A percentile compares a stretch with the other conserved stretches of the same genome.
phyloP scores from a whole-genome alignment of 352 stramenopile genomes.

The Globisporangium sylvaticum region DNA sequence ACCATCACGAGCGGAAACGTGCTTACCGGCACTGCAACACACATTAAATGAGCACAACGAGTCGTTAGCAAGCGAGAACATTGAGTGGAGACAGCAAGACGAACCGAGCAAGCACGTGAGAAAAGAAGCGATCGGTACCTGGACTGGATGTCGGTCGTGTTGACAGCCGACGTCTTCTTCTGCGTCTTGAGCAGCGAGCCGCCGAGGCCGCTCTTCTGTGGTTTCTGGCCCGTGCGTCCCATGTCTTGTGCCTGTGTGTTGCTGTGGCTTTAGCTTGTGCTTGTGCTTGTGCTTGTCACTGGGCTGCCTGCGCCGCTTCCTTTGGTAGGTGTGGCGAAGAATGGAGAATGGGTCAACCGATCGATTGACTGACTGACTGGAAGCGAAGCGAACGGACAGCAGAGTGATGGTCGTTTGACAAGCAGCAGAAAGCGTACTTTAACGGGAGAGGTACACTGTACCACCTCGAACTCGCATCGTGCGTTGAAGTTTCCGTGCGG shows the following conservation, averaged over 20 bases:
- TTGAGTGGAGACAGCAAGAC: background rate
- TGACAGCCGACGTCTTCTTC: constrained; percentile 66
- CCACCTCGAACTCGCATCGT: background rate
- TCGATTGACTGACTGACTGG: constrained; percentile 2
- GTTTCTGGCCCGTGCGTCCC: constrained; percentile 70
- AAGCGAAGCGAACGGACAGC: constrained; percentile 6
- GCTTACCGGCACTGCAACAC: constrained; percentile 57
- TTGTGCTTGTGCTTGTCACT: background rate
- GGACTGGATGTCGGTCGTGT: constrained; percentile 69
- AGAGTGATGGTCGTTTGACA: constrained; percentile 7
- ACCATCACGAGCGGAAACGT: constrained; percentile 79
- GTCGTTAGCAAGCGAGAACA: background rate
- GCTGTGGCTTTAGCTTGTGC: background rate
- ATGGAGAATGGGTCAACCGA: constrained; percentile 8
- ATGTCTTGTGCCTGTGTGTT: constrained; percentile 26
- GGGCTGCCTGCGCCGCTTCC: background rate
- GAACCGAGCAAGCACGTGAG: background rate
- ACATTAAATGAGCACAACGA: background rate
- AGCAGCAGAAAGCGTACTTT: constrained; percentile 6
- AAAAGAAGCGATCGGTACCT: constrained; percentile 28
- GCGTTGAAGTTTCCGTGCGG: constrained; percentile 4
- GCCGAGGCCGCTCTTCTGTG: constrained; percentile 70
- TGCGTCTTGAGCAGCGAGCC: constrained; percentile 73
- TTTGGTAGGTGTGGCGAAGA: background rate
- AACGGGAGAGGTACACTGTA: background rate